These are phyloP conservation scores for Coprinopsis cinerea DNA, from an alignment of 768 basidiomycete species.

Conservation along the genomic window DNA sequence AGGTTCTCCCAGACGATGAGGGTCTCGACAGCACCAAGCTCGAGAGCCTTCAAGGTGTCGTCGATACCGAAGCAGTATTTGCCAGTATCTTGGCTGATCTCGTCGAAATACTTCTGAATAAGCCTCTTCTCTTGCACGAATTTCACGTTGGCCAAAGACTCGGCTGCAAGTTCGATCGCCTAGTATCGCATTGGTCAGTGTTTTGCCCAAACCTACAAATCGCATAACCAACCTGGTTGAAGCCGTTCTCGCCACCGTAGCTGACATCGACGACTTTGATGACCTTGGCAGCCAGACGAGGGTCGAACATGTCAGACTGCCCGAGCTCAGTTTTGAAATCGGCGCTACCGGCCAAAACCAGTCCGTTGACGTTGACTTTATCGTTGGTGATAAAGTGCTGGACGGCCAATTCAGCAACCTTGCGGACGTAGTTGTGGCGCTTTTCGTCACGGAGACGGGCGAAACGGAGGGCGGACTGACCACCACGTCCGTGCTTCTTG, in stretches of 20 bases:
- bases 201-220: background rate
- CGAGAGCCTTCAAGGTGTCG: constrained; percentile 93
- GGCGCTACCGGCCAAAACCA: constrained; percentile 94
- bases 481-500: constrained; percentile 99
- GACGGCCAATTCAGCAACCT: constrained; percentile 94
- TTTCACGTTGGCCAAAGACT: constrained; percentile 96
- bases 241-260: constrained; percentile 98
- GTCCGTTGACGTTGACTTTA: constrained; percentile 95
- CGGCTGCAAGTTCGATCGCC: constrained; percentile 96
- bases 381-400: constrained; percentile 98
- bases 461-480: constrained; percentile 99
- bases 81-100: constrained; percentile 95
- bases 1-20: constrained; percentile 98
- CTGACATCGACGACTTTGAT: constrained; percentile 99
- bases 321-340: constrained; percentile 99
- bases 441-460: constrained; percentile 98
- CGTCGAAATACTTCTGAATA: constrained; percentile 98
- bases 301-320: constrained; percentile 95
- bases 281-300: constrained; percentile 78
- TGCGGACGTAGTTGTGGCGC: constrained; percentile 98
- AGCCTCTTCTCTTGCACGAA: constrained; percentile 99
- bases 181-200: constrained; percentile 22
- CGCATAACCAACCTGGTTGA: constrained; percentile 76
- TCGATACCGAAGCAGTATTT: constrained; percentile 98
- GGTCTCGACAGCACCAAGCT: constrained; percentile 95